Evolutionary conservation across 2,329 filamentous ascomycete species (phyloP), one percentile per base, ranked within the genome.

Genomic region (Hypoxylon sp.): DNA sequence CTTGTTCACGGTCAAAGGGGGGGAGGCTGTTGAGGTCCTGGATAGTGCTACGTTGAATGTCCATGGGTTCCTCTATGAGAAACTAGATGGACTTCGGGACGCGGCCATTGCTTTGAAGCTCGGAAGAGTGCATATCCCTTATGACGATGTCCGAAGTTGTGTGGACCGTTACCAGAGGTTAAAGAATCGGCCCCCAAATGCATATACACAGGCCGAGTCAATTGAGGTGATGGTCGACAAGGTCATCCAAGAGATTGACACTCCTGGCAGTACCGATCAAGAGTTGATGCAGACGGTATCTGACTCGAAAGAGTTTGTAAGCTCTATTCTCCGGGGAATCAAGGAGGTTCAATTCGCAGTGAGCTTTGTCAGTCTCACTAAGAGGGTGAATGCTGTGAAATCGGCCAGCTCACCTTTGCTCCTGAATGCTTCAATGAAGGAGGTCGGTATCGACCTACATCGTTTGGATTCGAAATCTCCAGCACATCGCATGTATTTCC

Each of bases 401-500:
- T 84, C 89, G 2, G 84, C 84, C 2, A 87, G 89, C 26, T 83
- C 85, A n/a, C 89, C 92, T 3, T 85, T 97, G 6, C 88, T 91
- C 62, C 83, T 97, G 64, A 97, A 94, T 73, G 86, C 94, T 46
- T 93, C 94, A 6, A 97, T 97, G 86, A 98, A 99, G 76, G 96
- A 99, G 76, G 88, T 99, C 43, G 94, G 94, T 63, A 86, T 99
- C 74, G 95, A 99, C 74, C 82, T 99, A 41, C 90, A 98, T 75
- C 89, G 94, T 20, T 85, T 99, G 56, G 94, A 99, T 75, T 90
- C 92, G 43, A 94, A 92, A 72, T 97, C 94, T 15, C 93, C 95
- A 0, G 93, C 94, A 0, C 95, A 99, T 82, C 89, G 95, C 67
- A 99, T 98, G 95, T 98, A 99, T 78, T 99, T 99, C 74, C 92